Percentiles rank a stretch among this genome's conserved stretches.
These are phyloP conservation scores for Colletotrichum phormii DNA, from an alignment of 2,329 filamentous ascomycete genomes.

Conservation along the genomic window DNA sequence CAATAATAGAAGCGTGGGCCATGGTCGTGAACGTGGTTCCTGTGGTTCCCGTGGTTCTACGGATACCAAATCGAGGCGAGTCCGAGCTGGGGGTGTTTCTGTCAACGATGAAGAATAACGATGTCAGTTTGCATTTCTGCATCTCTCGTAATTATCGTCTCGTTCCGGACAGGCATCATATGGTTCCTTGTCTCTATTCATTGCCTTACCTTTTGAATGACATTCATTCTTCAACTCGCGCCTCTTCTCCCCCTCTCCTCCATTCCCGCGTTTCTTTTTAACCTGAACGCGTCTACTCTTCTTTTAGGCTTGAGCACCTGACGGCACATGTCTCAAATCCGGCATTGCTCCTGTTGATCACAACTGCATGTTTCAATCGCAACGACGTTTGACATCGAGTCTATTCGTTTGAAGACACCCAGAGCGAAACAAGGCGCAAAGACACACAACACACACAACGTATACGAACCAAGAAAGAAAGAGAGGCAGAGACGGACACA, in stretches of 20 bases:
- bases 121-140: conserved; percentile 22
- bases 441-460: not conserved
- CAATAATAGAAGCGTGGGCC: conserved; percentile 4
- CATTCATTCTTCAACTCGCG: conserved; percentile 19
- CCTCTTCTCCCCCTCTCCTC: not conserved
- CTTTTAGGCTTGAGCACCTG: not conserved
- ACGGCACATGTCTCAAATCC: not conserved
- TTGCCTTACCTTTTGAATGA: not conserved
- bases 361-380: conserved; percentile 25
- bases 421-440: conserved; percentile 12
- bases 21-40: not conserved
- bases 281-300: not conserved
- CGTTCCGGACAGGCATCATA: not conserved
- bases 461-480: not conserved
- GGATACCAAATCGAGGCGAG: not conserved
- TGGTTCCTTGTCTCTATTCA: not conserved
- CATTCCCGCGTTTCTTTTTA: not conserved
- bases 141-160: not conserved
- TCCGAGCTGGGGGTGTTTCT: not conserved
- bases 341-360: not conserved
- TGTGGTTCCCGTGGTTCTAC: not conserved
- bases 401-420: conserved; percentile 1
- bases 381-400: conserved; percentile 18
- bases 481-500: not conserved
- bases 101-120: not conserved